Evolutionary conservation across 495 filamentous ascomycete genomes (phyloP), one percentile per base, ranked within the genome.

Genomic region (Penicillium manginii): DNA sequence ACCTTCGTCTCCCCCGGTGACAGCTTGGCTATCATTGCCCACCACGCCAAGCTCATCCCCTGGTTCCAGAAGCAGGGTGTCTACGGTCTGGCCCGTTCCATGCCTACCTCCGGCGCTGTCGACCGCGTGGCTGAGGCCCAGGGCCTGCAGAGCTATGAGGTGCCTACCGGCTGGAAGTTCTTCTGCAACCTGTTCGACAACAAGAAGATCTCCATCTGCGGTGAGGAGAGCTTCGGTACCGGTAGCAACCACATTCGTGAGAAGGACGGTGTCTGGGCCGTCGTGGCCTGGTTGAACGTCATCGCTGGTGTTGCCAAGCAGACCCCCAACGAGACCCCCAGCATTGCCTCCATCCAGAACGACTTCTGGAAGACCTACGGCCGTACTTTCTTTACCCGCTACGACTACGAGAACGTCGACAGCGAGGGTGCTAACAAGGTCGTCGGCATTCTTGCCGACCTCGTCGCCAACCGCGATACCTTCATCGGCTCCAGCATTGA

Each of bases 131-230:
- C 94, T 55, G 87, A 94, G 81, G 91, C 91, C 61, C 92, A 97
- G 79, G 92, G 92, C 19, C 81, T 98, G 22, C 79, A 92, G 76
- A 88, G 85, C 77, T 98, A 98, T 77, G 94, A 98, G 76, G 94
- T 98, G 5, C 94, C 94, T 11, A 98, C 94, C 1, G 94, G 94
- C 57, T 98, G 94, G 94, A 98, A 98, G 77, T 98, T 98, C 84
- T 98, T 98, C 87, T 98, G 94, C 74, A 94, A 92, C 67, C 82
- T 98, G 54, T 97, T 98, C 68, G 94, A 98, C 68, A 89, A 92
- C 60, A 81, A 97, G 75, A 97, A 97, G 84, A 89, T 98, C 73
- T 97, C 93, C 64, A 98, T 98, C 74, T 98, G 94, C 72, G 94
- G 94, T 42, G 94, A 98, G 74, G 94, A 98, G 82, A 93, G 89